Evolutionary conservation across 148 eudicot species (phyloP).

Genomic region (Beta vulgaris): DNA sequence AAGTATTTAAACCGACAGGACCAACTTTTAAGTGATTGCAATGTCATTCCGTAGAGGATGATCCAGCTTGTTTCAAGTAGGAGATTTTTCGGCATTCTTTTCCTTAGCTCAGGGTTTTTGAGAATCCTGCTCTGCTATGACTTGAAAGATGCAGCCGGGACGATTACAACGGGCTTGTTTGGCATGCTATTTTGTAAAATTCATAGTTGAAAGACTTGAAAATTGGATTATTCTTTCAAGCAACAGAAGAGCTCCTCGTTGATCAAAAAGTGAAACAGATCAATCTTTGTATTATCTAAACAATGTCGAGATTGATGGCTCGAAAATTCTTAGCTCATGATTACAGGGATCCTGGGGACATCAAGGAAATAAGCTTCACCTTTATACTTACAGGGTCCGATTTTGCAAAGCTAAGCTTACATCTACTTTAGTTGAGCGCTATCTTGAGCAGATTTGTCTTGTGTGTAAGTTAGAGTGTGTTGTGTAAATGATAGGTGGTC

Average conservation of each 20-base stretch:
- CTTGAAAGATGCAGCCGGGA: conserved; percentile 11
- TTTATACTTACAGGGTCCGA: background rate
- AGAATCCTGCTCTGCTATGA: conserved; percentile 12
- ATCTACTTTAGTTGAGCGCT: conserved; percentile 12
- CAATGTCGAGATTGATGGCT: background rate
- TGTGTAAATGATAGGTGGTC: conserved; percentile 15
- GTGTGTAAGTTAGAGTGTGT: conserved; percentile 19
- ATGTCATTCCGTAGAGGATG: conserved; percentile 54
- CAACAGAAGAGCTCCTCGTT: conserved; percentile 24
- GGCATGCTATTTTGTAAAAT: conserved; percentile 12
- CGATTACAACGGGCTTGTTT: conserved; percentile 8
- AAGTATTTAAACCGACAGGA: conserved; percentile 58
- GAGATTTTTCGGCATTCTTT: conserved; percentile 17
- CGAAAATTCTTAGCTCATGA: background rate
- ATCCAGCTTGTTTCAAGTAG: conserved; percentile 16
- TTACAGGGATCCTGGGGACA: conserved; percentile 5
- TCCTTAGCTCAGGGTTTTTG: background rate
- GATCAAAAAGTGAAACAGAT: background rate
- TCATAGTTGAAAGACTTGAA: conserved; percentile 17
- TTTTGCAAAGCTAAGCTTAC: background rate
- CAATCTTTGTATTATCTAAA: conserved; percentile 7
- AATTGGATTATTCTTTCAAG: conserved; percentile 20
- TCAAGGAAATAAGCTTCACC: conserved; percentile 17
- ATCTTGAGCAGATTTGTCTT: conserved; percentile 15
- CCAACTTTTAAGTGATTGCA: conserved; percentile 72